Evolutionary conservation across 805 yeast species (phyloP).

Genomic region (Candida manassasensis): DNA sequence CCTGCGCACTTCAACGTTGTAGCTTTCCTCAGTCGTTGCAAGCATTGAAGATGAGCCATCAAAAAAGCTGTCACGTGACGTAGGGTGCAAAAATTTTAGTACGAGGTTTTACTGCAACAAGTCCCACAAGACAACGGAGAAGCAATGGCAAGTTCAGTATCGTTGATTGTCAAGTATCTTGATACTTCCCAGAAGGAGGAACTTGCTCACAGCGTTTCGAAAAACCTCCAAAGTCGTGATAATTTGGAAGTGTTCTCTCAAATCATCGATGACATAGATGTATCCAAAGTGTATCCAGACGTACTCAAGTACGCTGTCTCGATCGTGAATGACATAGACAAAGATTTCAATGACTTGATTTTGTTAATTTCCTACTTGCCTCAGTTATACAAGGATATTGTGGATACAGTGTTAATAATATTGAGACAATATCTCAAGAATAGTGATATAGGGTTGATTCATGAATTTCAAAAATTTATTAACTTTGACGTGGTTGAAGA

Average conservation of each 20-base stretch:
- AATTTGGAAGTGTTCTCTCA: conserved; percentile 21
- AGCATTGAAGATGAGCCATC: too few relatives aligned
- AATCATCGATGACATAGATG: conserved; percentile 19
- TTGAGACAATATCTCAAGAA: neutral
- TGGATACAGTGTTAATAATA: neutral
- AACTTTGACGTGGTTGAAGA: neutral
- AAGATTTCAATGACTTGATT: conserved; percentile 1
- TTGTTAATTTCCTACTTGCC: conserved; percentile 9
- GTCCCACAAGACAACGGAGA: too few relatives aligned
- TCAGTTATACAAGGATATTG: conserved; percentile 11
- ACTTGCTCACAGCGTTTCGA: conserved; percentile 17
- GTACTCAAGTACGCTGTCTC: conserved; percentile 8
- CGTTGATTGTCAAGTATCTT: conserved; percentile 24
- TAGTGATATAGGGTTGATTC: conserved; percentile 1
- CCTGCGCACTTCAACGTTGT: too few relatives aligned
- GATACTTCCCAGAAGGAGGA: conserved; percentile 15
- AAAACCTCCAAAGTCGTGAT: conserved; percentile 13
- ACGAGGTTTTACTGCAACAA: too few relatives aligned
- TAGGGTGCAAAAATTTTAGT: conserved; percentile 6
- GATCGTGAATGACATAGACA: conserved; percentile 4
- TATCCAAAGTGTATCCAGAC: conserved; percentile 8
- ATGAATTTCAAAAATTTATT: neutral
- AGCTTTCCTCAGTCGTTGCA: too few relatives aligned
- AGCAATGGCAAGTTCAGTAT: conserved; percentile 9
- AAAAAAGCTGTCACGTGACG: too few relatives aligned